These are phyloP conservation scores for Chamaenerion angustifolium DNA, from an alignment of 345 rosid genomes.

Conservation along the genomic window DNA sequence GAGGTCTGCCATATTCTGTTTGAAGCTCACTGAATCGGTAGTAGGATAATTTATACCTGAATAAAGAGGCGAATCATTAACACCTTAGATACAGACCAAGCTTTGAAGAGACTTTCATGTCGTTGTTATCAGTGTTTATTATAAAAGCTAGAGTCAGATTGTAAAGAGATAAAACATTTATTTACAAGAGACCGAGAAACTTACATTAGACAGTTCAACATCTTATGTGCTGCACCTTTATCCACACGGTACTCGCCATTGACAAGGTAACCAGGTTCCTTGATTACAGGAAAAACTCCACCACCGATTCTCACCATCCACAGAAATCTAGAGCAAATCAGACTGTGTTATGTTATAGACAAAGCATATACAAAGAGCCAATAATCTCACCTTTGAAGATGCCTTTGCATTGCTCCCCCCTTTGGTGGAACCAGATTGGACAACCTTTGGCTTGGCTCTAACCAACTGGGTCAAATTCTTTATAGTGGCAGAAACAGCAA, in stretches of 20 bases:
- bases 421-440: conserved; percentile 48
- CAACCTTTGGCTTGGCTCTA: conserved; percentile 45
- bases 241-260: conserved; percentile 98
- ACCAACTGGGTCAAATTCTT: conserved; percentile 64
- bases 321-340: conserved; percentile 49
- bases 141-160: too few species aligned
- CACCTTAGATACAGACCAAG: too few species aligned
- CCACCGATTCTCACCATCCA: conserved; percentile 99
- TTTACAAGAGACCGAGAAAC: conserved; percentile 10
- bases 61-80: not conserved
- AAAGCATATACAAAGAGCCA: too few species aligned
- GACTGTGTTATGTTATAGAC: too few species aligned
- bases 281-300: conserved; percentile 92
- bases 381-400: conserved; percentile 56
- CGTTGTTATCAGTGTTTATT: too few species aligned
- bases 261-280: conserved; percentile 94
- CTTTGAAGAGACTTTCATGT: too few species aligned
- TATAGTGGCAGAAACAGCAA: conserved; percentile 89
- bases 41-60: conserved; percentile 87
- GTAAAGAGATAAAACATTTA: too few species aligned
- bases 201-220: conserved; percentile 99
- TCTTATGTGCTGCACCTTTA: conserved; percentile 95
- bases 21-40: conserved; percentile 92
- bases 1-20: conserved; percentile 84
- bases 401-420: conserved; percentile 44